Conservation (phyloP, 208 protist genomes). For the Trypanosoma caninum region DNA sequence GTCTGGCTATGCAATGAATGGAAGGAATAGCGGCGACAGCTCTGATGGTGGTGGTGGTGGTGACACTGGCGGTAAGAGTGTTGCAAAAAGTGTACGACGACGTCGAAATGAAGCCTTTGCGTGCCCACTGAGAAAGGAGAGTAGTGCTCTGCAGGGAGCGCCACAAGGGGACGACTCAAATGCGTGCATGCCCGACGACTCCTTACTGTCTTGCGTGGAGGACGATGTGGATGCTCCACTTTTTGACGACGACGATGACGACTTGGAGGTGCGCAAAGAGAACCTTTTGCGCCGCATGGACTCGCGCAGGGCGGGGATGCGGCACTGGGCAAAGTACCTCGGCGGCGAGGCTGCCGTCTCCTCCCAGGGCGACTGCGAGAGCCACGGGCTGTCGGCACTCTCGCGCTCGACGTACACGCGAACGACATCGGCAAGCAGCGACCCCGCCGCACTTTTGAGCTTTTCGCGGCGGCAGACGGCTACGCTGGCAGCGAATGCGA, state of each 20-base stretch:
- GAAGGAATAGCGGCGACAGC: no score
- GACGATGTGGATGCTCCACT: constrained; percentile 11
- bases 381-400: not conserved
- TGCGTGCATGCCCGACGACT: no score
- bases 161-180: no score
- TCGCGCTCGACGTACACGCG: not conserved
- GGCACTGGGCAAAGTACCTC: constrained; percentile 13
- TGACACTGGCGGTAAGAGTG: not conserved
- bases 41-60: not conserved
- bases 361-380: not conserved
- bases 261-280: constrained; percentile 55
- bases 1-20: not conserved
- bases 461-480: not conserved
- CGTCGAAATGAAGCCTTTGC: no score
- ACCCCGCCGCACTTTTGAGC: not conserved
- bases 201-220: not conserved
- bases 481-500: constrained; percentile 7
- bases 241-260: constrained; percentile 46
- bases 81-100: no score
- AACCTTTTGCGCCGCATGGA: constrained; percentile 6
- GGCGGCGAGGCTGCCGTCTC: not conserved
- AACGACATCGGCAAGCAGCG: constrained; percentile 2
- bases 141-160: no score
- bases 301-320: not conserved
- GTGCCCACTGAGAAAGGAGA: no score